Base-by-base conservation (phyloP, 352 stramenopile species). In the Pythium chondricola region DNA sequence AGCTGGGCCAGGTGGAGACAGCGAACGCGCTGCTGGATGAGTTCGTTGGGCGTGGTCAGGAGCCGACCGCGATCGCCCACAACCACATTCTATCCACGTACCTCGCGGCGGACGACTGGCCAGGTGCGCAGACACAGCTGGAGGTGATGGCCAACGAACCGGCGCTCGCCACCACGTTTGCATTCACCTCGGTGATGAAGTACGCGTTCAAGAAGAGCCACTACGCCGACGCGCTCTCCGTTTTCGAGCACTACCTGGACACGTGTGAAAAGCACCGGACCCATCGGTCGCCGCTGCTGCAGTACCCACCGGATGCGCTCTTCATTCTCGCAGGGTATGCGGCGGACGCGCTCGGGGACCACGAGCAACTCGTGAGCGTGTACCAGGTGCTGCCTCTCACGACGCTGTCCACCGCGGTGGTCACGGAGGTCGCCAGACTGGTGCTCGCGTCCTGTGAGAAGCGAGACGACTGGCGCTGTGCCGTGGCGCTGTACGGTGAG, bases 61-160 rank as follows among this genome's bases (percentile, higher is more conserved):
- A 70, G 30, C 43, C 80, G 3, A 79, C 76, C 9, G 65, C 65
- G 5, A 75, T 91, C 45, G 69, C 74, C 46, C 74, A 85, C 44
- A 86, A 94, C 54, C 83, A 92, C 58, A 57, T 92, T 48, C 53
- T 94, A n/a, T 50, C 65, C 40, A 69, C 74, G 18, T 81, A 81
- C 39, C 44, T 94, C 3, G 58, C 74, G 27, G 74, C 73, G 6
- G 62, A 74, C 41, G 84, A 92, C 43, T 69, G 67, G 31, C 17
- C 38, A 11, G 58, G 52, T 13, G 80, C 83, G 16, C 65, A 56
- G 26, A 57, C 52, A 46, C 67, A 89, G 45, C 52, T 92, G 16
- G 13, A 54, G 13, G 30, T 70, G 29, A 85, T 85, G 56, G 60
- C 70, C 46, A 51, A 48, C 8, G 50, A 70, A 20, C 58, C 76